Evolutionary conservation across 495 filamentous ascomycete genomes (phyloP), one percentile per base, ranked within the genome.

Genomic region (Neurospora tetrasperma): DNA sequence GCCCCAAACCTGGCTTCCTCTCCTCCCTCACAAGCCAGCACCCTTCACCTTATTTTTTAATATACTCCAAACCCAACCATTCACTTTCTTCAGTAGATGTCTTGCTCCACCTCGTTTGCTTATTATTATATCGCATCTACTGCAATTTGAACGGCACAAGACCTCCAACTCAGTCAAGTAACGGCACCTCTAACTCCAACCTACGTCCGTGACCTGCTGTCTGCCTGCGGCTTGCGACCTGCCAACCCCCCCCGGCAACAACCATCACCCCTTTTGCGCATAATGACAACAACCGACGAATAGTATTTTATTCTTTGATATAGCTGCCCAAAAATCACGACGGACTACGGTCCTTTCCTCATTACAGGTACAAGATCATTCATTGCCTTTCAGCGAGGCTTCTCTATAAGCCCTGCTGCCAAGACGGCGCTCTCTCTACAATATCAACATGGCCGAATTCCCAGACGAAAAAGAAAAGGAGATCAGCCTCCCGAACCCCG

Each of bases 391-490:
- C 59, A 38, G 54, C 54, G 35, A 66, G 54, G 54, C 54, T 35
- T 66, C 38, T 42, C 20, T 27, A 39, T 23, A 40, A 4, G 39
- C 38, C 23, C 54, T 48, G 18, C 71, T 66, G 42, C 69, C 69
- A 66, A 68, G 70, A 44, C 35, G 42, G 31, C 39, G 9, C 27
- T 71, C 14, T 44, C 16, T 35, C 20, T 44, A 35, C 35, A 35
- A 42, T 59, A 1, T 27, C 48, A 70, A 71, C 72, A 70, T 71
- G 48, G 35, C 10, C 38, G 8, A 14, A 35, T 70, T 54, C 16
- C 69, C 54, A 71, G 46, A 70, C 10, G 73, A 72, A 46, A 74
- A 72, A 35, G 35, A 27, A 31, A 71, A 69, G 44, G 72, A 71
- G n/a, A 44, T 23, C n/a, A 35, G 18, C 9, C 35, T 73, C 4